Base-by-base conservation (phyloP, 306 rosid species). In the Gastrolobium villosum region DNA sequence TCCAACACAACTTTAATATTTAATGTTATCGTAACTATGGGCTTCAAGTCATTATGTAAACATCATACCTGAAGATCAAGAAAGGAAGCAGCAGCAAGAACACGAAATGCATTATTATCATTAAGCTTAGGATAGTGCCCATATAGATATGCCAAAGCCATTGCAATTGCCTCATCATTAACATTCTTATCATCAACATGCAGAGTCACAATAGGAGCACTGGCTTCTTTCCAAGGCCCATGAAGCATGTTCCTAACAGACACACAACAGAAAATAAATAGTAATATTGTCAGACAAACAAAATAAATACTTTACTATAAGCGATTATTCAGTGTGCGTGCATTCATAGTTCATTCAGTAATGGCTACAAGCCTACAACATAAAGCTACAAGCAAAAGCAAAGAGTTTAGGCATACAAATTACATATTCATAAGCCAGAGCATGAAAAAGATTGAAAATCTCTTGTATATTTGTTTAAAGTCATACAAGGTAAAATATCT, bases 191-290 rank as follows among this genome's bases (percentile, higher is more conserved):
- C 99, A 74, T 95, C 99, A 9, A 91, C 91, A 56, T 64, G 92
- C 63, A 95, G 85, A 74, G 88, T 87, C 66, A 95, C 86, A 72
- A 84, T 46, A 31, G 96, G 94, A 81, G 98, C 95, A 88, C 76
- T 56, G 53, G 99, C 98, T 88, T 95, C 99, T 90, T 93, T 93
- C 99, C 99, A 95, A 50, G 98, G 99, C 69, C 99, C 99, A 35
- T 92, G 99, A 84, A 95, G 98, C 99, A 95, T 95, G 81, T 95
- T 95, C 88, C 99, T 95, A 15, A 77, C 66, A 79, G 63, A 44
- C 66, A 53, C 43, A 31, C 40, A 71, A 30, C 46, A 31, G 1
- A 32, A 4, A 44, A 44, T 7, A 67, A 32, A 10, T 3, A n/a
- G 14, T 7, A 49, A 46, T 43, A 10, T 40, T 64, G 34, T n/a